A percentile compares a stretch with the other conserved stretches of the same genome.
Evolutionary conservation across 164 flowering plant species (phyloP).

Genomic region (Nymphaea colorata): DNA sequence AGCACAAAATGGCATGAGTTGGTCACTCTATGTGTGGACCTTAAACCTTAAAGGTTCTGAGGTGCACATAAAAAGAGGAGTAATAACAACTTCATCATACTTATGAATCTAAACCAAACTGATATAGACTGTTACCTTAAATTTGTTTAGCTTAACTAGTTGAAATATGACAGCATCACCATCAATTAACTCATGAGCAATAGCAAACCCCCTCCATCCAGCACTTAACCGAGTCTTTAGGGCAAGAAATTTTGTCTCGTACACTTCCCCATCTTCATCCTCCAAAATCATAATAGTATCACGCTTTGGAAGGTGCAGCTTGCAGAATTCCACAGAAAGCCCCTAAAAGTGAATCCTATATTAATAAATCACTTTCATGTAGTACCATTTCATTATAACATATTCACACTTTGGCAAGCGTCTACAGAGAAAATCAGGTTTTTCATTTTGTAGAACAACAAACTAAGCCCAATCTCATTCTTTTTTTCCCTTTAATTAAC

Average conservation of each 20-base stretch:
- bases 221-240: conserved; percentile 57
- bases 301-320: conserved; percentile 11
- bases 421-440: no score
- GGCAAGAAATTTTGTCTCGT: conserved; percentile 36
- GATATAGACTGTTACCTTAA: conserved; percentile 35
- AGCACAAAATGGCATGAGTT: no score
- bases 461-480: no score
- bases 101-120: neutral
- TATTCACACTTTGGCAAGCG: no score
- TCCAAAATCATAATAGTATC: conserved; percentile 16
- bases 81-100: no score
- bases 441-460: no score
- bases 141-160: conserved; percentile 28
- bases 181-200: conserved; percentile 57
- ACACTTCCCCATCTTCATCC: conserved; percentile 18
- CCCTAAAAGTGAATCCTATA: conserved; percentile 21
- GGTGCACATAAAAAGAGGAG: no score
- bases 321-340: conserved; percentile 49
- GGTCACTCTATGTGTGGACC: no score
- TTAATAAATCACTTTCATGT: neutral
- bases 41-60: no score
- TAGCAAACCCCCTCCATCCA: conserved; percentile 74
- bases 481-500: no score
- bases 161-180: conserved; percentile 81
- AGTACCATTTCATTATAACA: no score